phyloP scores from a whole-genome alignment of 192 early-diverging fungal species.

The Borealophlyctis nickersoniae region DNA sequence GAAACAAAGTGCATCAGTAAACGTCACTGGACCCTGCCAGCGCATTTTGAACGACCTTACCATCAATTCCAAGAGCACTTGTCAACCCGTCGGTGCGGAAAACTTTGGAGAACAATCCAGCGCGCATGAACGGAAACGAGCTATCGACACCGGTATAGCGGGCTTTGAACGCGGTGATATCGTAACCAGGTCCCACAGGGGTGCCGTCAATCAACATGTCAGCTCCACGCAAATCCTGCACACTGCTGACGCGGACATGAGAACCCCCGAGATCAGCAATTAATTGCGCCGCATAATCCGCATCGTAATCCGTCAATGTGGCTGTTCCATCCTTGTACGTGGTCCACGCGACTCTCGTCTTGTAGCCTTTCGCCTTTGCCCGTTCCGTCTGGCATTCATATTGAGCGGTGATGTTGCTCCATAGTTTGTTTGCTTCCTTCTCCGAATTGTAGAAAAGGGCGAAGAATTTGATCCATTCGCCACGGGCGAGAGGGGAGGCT shows the following conservation, averaged over 20 bases:
- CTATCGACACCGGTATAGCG: not conserved
- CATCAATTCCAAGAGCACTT: not conserved
- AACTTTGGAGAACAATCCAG: not conserved
- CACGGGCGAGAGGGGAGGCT: slow-evolving; percentile 20
- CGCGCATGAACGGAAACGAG: slow-evolving; percentile 1
- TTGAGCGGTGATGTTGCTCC: not conserved
- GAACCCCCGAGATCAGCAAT: slow-evolving; percentile 13
- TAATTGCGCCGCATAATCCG: slow-evolving; percentile 1
- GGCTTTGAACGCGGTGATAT: not conserved
- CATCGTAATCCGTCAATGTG: not conserved
- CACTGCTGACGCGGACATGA: slow-evolving; percentile 2
- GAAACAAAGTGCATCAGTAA: not conserved
- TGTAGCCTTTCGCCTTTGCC: not conserved
- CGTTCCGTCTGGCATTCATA: slow-evolving; percentile 6
- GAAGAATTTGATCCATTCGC: slow-evolving; percentile 33
- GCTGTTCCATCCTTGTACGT: not conserved
- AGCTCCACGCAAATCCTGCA: not conserved
- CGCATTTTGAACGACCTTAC: not conserved
- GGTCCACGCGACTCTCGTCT: slow-evolving; percentile 7
- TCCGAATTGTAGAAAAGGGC: slow-evolving; percentile 24
- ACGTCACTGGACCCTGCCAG: not conserved
- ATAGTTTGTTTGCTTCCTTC: not conserved
- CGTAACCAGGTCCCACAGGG: not conserved
- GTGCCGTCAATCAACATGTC: slow-evolving; percentile 18
- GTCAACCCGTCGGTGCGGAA: slow-evolving; percentile 15